Evolutionary conservation across 1,139 yeast genomes (phyloP).

Genomic region (Sugiyamaella xylanicola): DNA sequence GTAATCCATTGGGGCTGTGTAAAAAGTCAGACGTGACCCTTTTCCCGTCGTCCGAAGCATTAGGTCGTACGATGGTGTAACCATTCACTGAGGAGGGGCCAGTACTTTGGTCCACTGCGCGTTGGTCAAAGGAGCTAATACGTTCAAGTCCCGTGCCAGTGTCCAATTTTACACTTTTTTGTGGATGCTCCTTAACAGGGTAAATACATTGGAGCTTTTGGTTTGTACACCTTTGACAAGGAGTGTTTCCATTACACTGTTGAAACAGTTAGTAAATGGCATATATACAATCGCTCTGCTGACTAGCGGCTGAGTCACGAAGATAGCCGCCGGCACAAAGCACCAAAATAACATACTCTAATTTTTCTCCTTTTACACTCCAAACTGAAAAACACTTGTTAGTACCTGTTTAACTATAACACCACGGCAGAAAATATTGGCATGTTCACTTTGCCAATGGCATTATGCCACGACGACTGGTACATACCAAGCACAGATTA

Average conservation of each 20-base stretch:
- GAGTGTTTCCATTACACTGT: slow-evolving; percentile 21
- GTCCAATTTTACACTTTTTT: neutral
- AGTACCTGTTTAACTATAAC: neutral
- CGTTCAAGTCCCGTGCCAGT: neutral
- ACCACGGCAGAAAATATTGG: no score
- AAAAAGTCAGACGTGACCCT: neutral
- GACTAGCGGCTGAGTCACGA: no score
- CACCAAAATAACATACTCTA: slow-evolving; percentile 27
- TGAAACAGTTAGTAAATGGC: slow-evolving; percentile 5
- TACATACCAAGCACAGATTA: slow-evolving; percentile 31
- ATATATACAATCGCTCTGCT: no score
- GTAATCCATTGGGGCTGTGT: slow-evolving; percentile 7
- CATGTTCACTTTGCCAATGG: no score
- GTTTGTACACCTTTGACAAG: slow-evolving; percentile 28
- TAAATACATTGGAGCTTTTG: slow-evolving; percentile 24
- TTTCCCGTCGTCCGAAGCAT: neutral
- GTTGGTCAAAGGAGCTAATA: neutral
- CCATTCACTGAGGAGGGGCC: neutral
- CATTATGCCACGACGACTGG: no score
- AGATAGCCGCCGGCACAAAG: slow-evolving; percentile 19
- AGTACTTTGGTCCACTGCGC: neutral
- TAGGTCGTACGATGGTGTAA: neutral
- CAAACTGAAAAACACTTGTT: slow-evolving; percentile 17
- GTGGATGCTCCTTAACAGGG: slow-evolving; percentile 19
- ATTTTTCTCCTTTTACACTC: slow-evolving; percentile 32